phyloP scores from a whole-genome alignment of 1,284 basidiomycete species.

The Entoloma clypeatum region DNA sequence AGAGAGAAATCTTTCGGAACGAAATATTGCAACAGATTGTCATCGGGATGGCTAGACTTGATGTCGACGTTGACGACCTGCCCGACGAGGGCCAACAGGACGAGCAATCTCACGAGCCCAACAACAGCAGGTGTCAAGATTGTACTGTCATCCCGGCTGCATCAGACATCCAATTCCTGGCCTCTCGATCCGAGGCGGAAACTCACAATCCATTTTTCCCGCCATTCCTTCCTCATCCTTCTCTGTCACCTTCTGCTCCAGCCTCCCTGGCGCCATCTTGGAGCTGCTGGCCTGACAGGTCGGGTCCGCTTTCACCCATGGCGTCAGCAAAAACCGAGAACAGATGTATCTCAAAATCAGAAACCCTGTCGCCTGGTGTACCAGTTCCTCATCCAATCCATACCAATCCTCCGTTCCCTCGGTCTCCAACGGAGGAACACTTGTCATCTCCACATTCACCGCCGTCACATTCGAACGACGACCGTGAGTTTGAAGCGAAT shows the following conservation, averaged over 20 bases:
- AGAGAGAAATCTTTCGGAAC: constrained; percentile 66
- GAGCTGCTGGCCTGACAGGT: too few relatives aligned
- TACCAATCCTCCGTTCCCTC: constrained; percentile 19
- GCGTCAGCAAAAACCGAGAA: too few relatives aligned
- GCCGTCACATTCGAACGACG: not conserved
- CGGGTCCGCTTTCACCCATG: too few relatives aligned
- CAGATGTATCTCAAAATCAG: too few relatives aligned
- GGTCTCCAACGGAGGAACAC: constrained; percentile 10
- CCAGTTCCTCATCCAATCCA: too few relatives aligned
- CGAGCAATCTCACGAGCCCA: constrained; percentile 10
- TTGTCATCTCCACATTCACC: constrained; percentile 3
- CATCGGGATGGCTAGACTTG: constrained; percentile 82
- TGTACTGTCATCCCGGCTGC: not conserved
- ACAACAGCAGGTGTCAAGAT: constrained; percentile 21
- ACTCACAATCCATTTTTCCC: constrained; percentile 42
- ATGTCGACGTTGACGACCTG: constrained; percentile 41
- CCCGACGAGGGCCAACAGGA: constrained; percentile 15
- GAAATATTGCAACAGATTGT: constrained; percentile 84
- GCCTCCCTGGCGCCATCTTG: not conserved
- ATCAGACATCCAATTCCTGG: constrained; percentile 13
- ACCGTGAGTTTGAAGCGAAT: constrained; percentile 23
- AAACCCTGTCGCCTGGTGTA: too few relatives aligned
- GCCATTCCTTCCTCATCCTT: constrained; percentile 23
- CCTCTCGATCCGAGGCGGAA: too few relatives aligned
- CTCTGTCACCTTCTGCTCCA: constrained; percentile 11